Evolutionary conservation across 2,329 filamentous ascomycete genomes (phyloP).

Genomic region (Chaetomium strumarium): DNA sequence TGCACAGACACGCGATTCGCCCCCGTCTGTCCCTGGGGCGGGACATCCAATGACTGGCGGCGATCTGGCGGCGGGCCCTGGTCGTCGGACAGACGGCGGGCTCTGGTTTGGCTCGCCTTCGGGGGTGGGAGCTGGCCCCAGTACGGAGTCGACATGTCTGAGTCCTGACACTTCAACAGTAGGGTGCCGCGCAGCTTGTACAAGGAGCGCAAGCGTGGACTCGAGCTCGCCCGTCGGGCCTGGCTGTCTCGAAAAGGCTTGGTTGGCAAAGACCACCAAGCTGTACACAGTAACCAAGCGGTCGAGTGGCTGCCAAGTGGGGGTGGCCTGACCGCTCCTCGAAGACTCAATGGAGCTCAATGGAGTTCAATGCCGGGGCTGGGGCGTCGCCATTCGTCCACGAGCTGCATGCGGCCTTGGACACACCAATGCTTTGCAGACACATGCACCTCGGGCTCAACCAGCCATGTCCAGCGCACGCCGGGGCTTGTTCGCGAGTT

Average conservation of each 20-base stretch:
- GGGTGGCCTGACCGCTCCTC: slow-evolving; percentile 20
- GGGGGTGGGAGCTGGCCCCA: slow-evolving; percentile 53
- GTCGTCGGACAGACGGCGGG: slow-evolving; percentile 36
- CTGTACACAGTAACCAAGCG: background rate
- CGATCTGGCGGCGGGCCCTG: slow-evolving; percentile 29
- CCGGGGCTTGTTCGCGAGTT: slow-evolving; percentile 14
- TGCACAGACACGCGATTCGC: slow-evolving; percentile 50
- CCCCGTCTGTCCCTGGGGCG: slow-evolving; percentile 37
- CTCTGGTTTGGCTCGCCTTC: slow-evolving; percentile 32
- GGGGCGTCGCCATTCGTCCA: slow-evolving; percentile 20
- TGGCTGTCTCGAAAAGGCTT: slow-evolving; percentile 1
- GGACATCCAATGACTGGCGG: slow-evolving; percentile 31
- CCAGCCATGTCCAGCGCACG: slow-evolving; percentile 14
- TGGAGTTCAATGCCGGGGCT: background rate
- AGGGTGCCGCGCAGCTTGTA: slow-evolving; percentile 14
- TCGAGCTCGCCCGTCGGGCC: slow-evolving; percentile 7
- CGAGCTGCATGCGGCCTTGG: slow-evolving; percentile 14
- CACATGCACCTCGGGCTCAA: slow-evolving; percentile 33
- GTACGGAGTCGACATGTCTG: slow-evolving; percentile 46
- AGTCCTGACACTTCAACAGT: no score
- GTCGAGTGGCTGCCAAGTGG: background rate
- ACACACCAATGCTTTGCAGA: slow-evolving; percentile 40
- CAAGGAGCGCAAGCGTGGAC: slow-evolving; percentile 14
- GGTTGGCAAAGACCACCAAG: background rate
- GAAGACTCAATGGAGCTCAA: background rate